Evolutionary conservation across 208 protist genomes (phyloP).

Genomic region (Herpetomonas samuelpessoai): DNA sequence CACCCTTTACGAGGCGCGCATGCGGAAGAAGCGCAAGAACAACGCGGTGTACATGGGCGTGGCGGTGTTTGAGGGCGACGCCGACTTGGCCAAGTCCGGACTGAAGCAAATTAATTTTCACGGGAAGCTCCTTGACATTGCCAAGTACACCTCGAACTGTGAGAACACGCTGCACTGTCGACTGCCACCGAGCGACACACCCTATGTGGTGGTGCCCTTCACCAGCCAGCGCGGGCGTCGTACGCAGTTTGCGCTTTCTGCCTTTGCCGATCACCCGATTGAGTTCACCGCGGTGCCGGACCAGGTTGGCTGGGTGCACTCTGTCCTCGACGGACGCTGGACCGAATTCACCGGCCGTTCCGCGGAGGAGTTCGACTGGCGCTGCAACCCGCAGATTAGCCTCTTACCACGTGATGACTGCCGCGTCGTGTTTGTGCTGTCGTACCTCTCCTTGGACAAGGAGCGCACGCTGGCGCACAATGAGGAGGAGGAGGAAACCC

Average conservation of each 20-base stretch:
- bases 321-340: slow-evolving; percentile 76
- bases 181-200: slow-evolving; percentile 65
- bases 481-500: slow-evolving; percentile 68
- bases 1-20: slow-evolving; percentile 81
- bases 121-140: slow-evolving; percentile 84
- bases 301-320: slow-evolving; percentile 86
- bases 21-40: slow-evolving; percentile 83
- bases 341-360: slow-evolving; percentile 81
- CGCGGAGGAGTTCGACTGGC: slow-evolving; percentile 86
- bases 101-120: slow-evolving; percentile 92
- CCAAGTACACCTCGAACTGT: slow-evolving; percentile 89
- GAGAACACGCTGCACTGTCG: slow-evolving; percentile 88
- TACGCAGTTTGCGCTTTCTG: slow-evolving; percentile 83
- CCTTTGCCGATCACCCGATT: slow-evolving; percentile 76
- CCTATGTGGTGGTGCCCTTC: slow-evolving; percentile 89
- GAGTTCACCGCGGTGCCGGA: slow-evolving; percentile 83
- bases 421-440: slow-evolving; percentile 82
- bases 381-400: slow-evolving; percentile 83
- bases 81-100: slow-evolving; percentile 53
- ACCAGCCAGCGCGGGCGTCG: slow-evolving; percentile 79
- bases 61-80: slow-evolving; percentile 83
- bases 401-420: slow-evolving; percentile 62
- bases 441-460: slow-evolving; percentile 76
- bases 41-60: slow-evolving; percentile 92
- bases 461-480: slow-evolving; percentile 27